Base-by-base conservation (phyloP, 2,329 filamentous ascomycete genomes). In the Penicillium digitatum region DNA sequence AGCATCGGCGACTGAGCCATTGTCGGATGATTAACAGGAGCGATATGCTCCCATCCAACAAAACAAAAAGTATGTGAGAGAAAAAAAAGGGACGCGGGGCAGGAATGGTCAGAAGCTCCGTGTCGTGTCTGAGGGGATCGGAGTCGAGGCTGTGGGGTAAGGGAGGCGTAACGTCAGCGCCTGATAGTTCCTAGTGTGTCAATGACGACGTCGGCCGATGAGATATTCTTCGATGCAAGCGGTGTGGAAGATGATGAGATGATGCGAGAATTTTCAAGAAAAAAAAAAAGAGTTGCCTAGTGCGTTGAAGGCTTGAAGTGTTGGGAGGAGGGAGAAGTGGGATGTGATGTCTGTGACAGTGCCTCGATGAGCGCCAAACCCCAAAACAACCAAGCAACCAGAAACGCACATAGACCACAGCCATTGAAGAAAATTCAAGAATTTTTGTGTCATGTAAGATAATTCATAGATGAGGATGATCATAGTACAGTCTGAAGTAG, bases 1-100 rank as follows among this genome's bases (percentile, higher is more conserved):
- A 97, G 87, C 93, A 97, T 97, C 59, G 92, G 92, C 64, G 90
- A 87, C 79, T 95, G 89, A 73, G 89, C 82, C 87, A 90, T 91
- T 59, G 66, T 76, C 50, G 26, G 69, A 60, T 64, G 57, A 56
- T 62, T 57, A 63, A 59, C 50, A 67, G 70, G 70, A 72, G 70
- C 70, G 52, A 60, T 61, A 60, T 64, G 70, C 71, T 72, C 72
- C 69, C 68, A 71, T 72, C 62, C 59, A 62, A 54, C 60, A 48
- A 48, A 38, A 24, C n/a, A 24, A 24, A 52, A 52, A 31, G 18
- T 12, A 35, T 24, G 54, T 2, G 32, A 37, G 49, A 45, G 37
- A 11, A 9, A 16, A 16, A 37, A 52, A 45, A 38, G n/a, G n/a
- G 27, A 48, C 45, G 55, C 46, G 46, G 38, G 53, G 29, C 56